phyloP scores from a whole-genome alignment of 2,329 filamentous ascomycete species.

The Biscogniauxia mediterranea region DNA sequence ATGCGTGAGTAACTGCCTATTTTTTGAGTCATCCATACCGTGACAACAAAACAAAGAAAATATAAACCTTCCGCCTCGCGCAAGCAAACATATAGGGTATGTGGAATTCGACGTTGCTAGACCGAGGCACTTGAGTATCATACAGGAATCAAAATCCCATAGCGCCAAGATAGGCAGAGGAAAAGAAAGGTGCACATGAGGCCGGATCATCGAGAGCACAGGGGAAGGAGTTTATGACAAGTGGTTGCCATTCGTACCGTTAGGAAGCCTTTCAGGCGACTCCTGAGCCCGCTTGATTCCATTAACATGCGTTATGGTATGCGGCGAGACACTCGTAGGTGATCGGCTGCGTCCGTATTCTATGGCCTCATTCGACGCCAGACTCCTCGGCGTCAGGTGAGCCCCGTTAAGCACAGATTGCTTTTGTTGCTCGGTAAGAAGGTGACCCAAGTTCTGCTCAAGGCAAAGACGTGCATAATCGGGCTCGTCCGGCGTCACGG shows the following conservation, averaged over 20 bases:
- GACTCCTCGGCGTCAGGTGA: constrained; percentile 46
- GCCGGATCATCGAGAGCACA: constrained; percentile 4
- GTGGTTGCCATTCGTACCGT: constrained; percentile 19
- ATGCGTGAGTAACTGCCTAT: constrained; percentile 22
- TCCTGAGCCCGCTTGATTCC: constrained; percentile 22
- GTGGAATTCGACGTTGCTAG: constrained; percentile 13
- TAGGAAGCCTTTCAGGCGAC: constrained; percentile 22
- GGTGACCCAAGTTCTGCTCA: constrained; percentile 56
- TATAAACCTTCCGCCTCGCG: constrained; percentile 8
- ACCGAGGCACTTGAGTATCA: constrained; percentile 23
- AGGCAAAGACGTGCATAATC: constrained; percentile 55
- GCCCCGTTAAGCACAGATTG: constrained; percentile 46
- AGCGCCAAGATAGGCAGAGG: constrained; percentile 6
- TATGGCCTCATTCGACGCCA: constrained; percentile 31
- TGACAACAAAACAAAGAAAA: constrained; percentile 24
- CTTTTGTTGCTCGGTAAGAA: constrained; percentile 46
- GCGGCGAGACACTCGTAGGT: constrained; percentile 24
- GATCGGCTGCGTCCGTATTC: constrained; percentile 26
- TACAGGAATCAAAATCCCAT: constrained; percentile 17
- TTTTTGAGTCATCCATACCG: constrained; percentile 24
- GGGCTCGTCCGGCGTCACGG: constrained; percentile 54
- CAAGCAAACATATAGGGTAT: constrained; percentile 13
- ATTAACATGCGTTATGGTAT: constrained; percentile 22
- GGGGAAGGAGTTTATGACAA: constrained; percentile 14
- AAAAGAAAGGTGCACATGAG: constrained; percentile 2